Evolutionary conservation across 768 basidiomycete genomes (phyloP).

Genomic region (Boletus bicolor): DNA sequence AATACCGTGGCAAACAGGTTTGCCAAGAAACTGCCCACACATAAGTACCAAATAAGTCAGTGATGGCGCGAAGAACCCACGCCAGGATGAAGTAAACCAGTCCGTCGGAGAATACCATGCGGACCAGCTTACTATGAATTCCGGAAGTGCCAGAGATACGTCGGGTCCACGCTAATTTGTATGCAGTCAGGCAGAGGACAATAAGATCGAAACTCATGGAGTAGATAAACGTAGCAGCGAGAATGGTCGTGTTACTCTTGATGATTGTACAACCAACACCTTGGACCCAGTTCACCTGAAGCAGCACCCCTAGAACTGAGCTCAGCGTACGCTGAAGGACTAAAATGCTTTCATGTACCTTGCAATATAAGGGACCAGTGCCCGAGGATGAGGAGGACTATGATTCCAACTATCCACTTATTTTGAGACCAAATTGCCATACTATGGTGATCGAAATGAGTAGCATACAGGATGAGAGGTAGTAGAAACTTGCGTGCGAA

Average conservation of each 20-base stretch:
- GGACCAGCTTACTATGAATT: conserved; percentile 46
- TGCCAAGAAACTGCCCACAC: conserved; percentile 35
- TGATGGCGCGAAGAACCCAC: conserved; percentile 34
- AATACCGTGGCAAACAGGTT: conserved; percentile 49
- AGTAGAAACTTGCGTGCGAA: conserved; percentile 38
- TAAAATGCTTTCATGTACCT: conserved; percentile 33
- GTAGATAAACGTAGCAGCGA: conserved; percentile 72
- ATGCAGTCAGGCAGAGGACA: conserved; percentile 57
- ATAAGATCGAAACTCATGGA: conserved; percentile 71
- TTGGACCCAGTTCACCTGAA: conserved; percentile 55
- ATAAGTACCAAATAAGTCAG: conserved; percentile 27
- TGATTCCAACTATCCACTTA: conserved; percentile 45
- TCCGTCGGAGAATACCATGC: conserved; percentile 69
- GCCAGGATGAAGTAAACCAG: conserved; percentile 75
- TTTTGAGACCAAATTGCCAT: conserved; percentile 68
- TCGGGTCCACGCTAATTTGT: conserved; percentile 46
- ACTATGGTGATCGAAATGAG: conserved; percentile 27
- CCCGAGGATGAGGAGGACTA: conserved; percentile 58
- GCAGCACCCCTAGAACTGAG: conserved; percentile 46
- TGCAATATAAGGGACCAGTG: conserved; percentile 72
- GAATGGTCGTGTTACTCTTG: conserved; percentile 56
- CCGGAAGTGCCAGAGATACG: conserved; percentile 18
- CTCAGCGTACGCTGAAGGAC: neutral
- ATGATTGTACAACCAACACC: conserved; percentile 51
- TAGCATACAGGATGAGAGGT: neutral